These are phyloP conservation scores for Lentinula sp. DNA, from an alignment of 768 basidiomycete species.

Conservation along the genomic window DNA sequence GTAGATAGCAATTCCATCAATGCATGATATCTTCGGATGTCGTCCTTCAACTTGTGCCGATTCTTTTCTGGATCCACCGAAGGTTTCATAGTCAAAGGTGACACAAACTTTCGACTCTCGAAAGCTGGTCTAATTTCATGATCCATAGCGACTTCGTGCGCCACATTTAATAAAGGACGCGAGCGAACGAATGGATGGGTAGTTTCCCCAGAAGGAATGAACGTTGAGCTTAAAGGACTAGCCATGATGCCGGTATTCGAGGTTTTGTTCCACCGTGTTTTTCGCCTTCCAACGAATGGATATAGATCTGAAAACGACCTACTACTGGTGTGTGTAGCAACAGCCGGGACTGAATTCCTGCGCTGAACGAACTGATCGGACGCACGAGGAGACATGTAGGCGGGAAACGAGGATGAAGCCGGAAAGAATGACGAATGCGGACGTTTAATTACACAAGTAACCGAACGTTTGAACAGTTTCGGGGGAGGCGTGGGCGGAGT, in stretches of 20 bases:
- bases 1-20: slow-evolving; percentile 82
- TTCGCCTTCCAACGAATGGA: not conserved
- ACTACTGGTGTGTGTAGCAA: slow-evolving; percentile 14
- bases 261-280: not conserved
- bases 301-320: not conserved
- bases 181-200: not conserved
- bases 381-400: slow-evolving; percentile 28
- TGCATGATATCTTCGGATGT: slow-evolving; percentile 58
- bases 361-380: slow-evolving; percentile 25
- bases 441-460: slow-evolving; percentile 25
- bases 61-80: slow-evolving; percentile 11
- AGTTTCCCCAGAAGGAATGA: not conserved
- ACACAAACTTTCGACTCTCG: not conserved
- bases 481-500: slow-evolving; percentile 54
- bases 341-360: slow-evolving; percentile 35
- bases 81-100: not conserved
- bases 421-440: slow-evolving; percentile 24
- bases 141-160: not conserved
- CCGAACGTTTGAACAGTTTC: slow-evolving; percentile 30
- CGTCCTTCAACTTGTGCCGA: slow-evolving; percentile 36
- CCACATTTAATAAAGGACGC: not conserved
- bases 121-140: not conserved
- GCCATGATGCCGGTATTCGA: not conserved
- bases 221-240: not conserved
- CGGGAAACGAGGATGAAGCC: slow-evolving; percentile 43